Evolutionary conservation across 352 stramenopile genomes (phyloP).

Genomic region (Pythium sukuiense): DNA sequence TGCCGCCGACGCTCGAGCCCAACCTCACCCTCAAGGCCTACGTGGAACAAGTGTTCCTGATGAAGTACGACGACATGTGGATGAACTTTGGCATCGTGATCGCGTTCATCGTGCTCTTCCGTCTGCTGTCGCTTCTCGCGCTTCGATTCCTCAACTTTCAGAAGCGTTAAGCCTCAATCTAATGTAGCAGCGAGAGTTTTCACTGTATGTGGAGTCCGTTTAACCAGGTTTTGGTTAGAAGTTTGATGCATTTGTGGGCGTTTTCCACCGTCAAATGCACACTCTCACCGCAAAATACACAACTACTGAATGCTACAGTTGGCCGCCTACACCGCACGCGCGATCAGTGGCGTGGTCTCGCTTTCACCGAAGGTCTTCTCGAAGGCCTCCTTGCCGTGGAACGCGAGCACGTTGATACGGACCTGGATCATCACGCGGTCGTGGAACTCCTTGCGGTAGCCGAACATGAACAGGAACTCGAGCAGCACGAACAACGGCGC

Average conservation of each 20-base stretch:
- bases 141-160: slow-evolving; percentile 65
- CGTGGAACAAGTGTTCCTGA: slow-evolving; percentile 43
- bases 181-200: too few species aligned
- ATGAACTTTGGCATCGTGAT: slow-evolving; percentile 45
- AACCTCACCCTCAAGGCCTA: slow-evolving; percentile 58
- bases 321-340: slow-evolving; percentile 2
- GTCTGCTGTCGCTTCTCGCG: slow-evolving; percentile 41
- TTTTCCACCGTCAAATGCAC: too few species aligned
- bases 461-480: slow-evolving; percentile 73
- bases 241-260: background rate
- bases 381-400: slow-evolving; percentile 35
- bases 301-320: background rate
- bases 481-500: slow-evolving; percentile 88
- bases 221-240: background rate
- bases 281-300: background rate
- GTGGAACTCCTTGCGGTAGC: slow-evolving; percentile 73
- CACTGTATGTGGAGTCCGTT: background rate
- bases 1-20: slow-evolving; percentile 29
- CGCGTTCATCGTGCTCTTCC: slow-evolving; percentile 49
- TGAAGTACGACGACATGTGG: slow-evolving; percentile 60
- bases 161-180: slow-evolving; percentile 9
- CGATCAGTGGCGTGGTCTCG: slow-evolving; percentile 20
- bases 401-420: slow-evolving; percentile 61
- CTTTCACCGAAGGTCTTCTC: slow-evolving; percentile 17
- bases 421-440: slow-evolving; percentile 58